These are phyloP conservation scores for Boletellus sp. DNA, from an alignment of 1,284 basidiomycete genomes.

Conservation along the genomic window DNA sequence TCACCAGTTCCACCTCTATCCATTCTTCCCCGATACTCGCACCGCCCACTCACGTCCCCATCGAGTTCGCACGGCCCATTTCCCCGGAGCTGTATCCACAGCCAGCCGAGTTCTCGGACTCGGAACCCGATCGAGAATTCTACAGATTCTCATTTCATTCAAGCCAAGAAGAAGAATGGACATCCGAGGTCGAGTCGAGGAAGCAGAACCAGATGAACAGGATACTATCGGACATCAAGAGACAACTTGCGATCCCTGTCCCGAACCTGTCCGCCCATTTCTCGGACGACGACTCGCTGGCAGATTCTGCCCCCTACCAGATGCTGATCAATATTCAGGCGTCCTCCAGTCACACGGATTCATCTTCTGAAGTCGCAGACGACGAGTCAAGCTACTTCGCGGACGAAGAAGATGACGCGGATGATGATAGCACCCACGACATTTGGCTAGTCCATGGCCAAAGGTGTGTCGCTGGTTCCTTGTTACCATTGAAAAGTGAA, in stretches of 20 bases:
- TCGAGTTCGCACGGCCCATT: too few relatives aligned
- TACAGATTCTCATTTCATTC: slow-evolving; percentile 14
- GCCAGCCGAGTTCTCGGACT: too few relatives aligned
- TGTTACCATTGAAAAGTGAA: not conserved
- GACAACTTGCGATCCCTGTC: slow-evolving; percentile 6
- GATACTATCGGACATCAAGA: too few relatives aligned
- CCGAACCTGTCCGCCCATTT: slow-evolving; percentile 9
- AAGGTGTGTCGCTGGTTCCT: not conserved
- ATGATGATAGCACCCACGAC: too few relatives aligned
- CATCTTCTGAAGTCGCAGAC: too few relatives aligned
- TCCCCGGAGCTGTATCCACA: too few relatives aligned
- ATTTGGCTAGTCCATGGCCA: slow-evolving; percentile 13
- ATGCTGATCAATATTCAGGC: not conserved
- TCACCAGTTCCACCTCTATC: not conserved
- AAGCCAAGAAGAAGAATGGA: slow-evolving; percentile 15
- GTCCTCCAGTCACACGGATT: too few relatives aligned
- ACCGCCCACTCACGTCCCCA: too few relatives aligned
- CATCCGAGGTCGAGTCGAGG: slow-evolving; percentile 10
- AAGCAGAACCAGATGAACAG: too few relatives aligned
- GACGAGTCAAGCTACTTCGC: too few relatives aligned
- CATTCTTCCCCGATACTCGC: too few relatives aligned
- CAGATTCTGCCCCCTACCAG: slow-evolving; percentile 1
- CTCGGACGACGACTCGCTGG: slow-evolving; percentile 13
- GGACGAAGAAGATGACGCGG: slow-evolving; percentile 2
- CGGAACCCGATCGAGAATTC: slow-evolving; percentile 10